Evolutionary conservation across 1,284 basidiomycete species (phyloP).

Genomic region (Ceratobasidium sp.): DNA sequence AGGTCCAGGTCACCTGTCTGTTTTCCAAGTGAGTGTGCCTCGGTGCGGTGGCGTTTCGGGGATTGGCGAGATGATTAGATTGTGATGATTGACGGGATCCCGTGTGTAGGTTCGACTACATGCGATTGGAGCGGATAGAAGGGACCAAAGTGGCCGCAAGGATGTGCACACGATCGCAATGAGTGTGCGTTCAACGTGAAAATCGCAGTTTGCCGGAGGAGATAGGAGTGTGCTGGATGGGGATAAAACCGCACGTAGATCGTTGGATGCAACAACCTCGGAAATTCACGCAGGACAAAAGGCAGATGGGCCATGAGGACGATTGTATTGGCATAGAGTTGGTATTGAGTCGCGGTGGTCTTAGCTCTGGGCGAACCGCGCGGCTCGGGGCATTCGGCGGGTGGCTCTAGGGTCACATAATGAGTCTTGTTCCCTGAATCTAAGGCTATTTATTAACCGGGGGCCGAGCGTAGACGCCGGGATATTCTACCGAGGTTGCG

Average conservation of each 20-base stretch:
- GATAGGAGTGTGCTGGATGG: too few species aligned
- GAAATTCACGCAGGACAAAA: neutral
- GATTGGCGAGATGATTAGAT: too few species aligned
- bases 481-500: neutral
- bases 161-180: conserved; percentile 51
- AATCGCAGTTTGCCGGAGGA: neutral
- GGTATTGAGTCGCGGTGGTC: neutral
- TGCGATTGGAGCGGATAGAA: conserved; percentile 84
- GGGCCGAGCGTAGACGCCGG: neutral
- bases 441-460: neutral
- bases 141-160: conserved; percentile 58
- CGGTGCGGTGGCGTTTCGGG: neutral
- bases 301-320: neutral
- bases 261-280: neutral
- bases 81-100: neutral
- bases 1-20: conserved; percentile 79
- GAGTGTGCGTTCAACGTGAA: neutral
- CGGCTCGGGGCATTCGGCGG: too few species aligned
- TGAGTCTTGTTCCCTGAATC: neutral
- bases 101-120: conserved; percentile 65
- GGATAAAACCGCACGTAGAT: too few species aligned
- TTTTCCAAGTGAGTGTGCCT: conserved; percentile 75
- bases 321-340: neutral
- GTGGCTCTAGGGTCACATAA: neutral
- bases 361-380: too few species aligned